Evolutionary conservation across 2,329 filamentous ascomycete genomes (phyloP).

Genomic region (Aspergillus sp.): DNA sequence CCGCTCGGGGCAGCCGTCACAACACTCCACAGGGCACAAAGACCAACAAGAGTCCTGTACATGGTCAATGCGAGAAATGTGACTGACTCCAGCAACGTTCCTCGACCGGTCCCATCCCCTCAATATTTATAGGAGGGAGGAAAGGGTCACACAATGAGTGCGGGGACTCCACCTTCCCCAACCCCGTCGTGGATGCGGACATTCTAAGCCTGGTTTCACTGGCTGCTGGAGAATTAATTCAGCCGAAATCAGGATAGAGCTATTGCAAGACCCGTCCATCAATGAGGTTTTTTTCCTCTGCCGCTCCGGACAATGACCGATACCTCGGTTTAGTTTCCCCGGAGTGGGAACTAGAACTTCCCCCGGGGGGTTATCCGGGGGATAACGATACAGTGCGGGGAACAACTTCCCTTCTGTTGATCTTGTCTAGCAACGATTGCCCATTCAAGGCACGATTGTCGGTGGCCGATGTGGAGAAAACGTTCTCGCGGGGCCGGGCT

Average conservation of each 20-base stretch:
- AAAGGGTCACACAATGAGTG: neutral
- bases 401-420: neutral
- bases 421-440: neutral
- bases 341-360: neutral
- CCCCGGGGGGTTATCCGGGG: neutral
- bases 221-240: neutral
- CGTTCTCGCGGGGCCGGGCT: neutral
- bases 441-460: constrained; percentile 4
- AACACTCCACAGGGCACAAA: constrained; percentile 4
- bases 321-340: neutral
- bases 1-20: constrained; percentile 21
- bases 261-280: neutral
- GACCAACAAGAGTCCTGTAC: neutral
- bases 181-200: neutral
- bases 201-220: neutral
- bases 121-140: neutral
- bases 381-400: neutral
- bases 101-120: neutral
- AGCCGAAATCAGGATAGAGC: neutral
- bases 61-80: neutral
- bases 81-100: neutral
- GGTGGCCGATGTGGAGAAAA: neutral
- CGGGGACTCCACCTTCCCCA: neutral
- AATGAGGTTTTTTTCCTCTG: neutral
- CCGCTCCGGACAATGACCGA: neutral